These are phyloP conservation scores for Lactarius hengduanensis DNA, from an alignment of 768 basidiomycete species.

Conservation along the genomic window DNA sequence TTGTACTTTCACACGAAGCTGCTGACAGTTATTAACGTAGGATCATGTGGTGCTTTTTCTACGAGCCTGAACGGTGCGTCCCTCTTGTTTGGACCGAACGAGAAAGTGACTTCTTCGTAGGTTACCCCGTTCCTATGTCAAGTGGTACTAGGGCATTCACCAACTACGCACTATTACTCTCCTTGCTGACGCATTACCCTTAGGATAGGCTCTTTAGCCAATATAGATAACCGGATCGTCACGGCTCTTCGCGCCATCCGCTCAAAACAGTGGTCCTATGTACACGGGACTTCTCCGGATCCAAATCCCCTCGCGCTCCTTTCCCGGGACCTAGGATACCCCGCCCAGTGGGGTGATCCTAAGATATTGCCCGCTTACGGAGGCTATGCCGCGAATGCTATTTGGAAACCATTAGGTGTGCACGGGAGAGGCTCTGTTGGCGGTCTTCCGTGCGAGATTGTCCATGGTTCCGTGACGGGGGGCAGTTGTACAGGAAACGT, in stretches of 20 bases:
- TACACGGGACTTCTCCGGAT: conserved; percentile 41
- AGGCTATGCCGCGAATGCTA: conserved; percentile 46
- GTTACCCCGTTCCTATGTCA: conserved; percentile 65
- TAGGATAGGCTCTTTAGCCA: conserved; percentile 68
- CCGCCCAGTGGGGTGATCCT: conserved; percentile 64
- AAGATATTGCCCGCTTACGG: conserved; percentile 59
- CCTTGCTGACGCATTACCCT: conserved; percentile 1
- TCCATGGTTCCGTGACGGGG: conserved; percentile 59
- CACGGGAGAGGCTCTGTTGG: conserved; percentile 53
- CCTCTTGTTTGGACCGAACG: not conserved
- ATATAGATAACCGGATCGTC: conserved; percentile 60
- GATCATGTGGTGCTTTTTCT: conserved; percentile 90
- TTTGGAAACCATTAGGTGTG: conserved; percentile 60
- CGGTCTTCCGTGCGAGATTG: conserved; percentile 73
- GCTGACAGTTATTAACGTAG: conserved; percentile 38
- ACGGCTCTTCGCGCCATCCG: conserved; percentile 53
- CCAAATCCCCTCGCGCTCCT: conserved; percentile 45
- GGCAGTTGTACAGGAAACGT: conserved; percentile 63
- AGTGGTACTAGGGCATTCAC: conserved; percentile 44
- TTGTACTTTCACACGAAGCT: not conserved
- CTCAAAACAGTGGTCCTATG: conserved; percentile 59
- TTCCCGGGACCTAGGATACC: conserved; percentile 56
- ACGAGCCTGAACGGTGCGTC: conserved; percentile 62
- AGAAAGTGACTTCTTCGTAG: conserved; percentile 34
- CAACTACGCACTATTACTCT: not conserved